A percentile compares a stretch with the other conserved stretches of the same genome.
phyloP scores from a whole-genome alignment of 495 filamentous ascomycete species.

The Thermothielavioides terrestris region DNA sequence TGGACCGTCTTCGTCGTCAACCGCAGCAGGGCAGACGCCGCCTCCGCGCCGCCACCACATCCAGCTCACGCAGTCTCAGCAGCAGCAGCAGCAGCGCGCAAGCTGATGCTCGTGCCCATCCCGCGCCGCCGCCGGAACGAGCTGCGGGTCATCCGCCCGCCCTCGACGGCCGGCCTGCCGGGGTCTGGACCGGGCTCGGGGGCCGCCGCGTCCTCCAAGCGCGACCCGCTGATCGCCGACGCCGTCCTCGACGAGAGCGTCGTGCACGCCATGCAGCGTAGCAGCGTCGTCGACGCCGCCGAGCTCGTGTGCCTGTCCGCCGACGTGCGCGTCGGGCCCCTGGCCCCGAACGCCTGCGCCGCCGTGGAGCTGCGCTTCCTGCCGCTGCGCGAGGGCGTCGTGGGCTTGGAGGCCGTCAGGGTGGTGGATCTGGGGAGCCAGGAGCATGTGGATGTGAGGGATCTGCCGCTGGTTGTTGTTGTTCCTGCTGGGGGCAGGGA shows the following conservation, averaged over 20 bases:
- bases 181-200: too few species aligned
- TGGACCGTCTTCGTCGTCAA: conserved; percentile 91
- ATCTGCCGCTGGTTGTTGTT: conserved; percentile 67
- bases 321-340: conserved; percentile 74
- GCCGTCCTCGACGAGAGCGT: conserved; percentile 79
- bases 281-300: conserved; percentile 57
- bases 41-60: not conserved
- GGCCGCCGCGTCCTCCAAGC: conserved; percentile 3
- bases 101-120: conserved; percentile 71
- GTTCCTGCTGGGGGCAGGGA: conserved; percentile 23
- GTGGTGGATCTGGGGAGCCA: conserved; percentile 74
- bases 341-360: conserved; percentile 68
- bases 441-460: conserved; percentile 72
- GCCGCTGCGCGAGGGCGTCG: conserved; percentile 62
- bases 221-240: conserved; percentile 48
- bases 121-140: conserved; percentile 67
- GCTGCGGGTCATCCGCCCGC: conserved; percentile 48
- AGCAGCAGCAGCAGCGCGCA: conserved; percentile 40
- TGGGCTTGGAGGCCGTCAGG: conserved; percentile 70
- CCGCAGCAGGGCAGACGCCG: conserved; percentile 38
- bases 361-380: conserved; percentile 72
- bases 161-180: conserved; percentile 37
- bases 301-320: conserved; percentile 76
- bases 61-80: not conserved
- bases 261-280: conserved; percentile 74